A percentile compares a stretch with the other conserved stretches of the same genome.
Conservation (phyloP, 352 stramenopile species). For the Globisporangium solare region DNA sequence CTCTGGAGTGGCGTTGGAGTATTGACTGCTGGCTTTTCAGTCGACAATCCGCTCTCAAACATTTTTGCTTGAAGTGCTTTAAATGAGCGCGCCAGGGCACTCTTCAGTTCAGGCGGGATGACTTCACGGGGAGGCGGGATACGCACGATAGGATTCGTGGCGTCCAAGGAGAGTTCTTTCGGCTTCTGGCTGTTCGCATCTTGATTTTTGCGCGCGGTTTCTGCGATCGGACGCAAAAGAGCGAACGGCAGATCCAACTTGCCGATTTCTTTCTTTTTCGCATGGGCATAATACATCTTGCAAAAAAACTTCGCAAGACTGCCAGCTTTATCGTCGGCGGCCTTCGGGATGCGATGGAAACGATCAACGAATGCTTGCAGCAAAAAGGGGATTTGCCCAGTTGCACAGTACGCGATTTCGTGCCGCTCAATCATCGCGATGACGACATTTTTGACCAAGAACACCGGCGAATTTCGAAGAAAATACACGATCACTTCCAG, state of each 20-base stretch:
- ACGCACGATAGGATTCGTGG: conserved; percentile 67
- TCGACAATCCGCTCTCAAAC: conserved; percentile 42
- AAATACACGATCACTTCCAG: conserved; percentile 85
- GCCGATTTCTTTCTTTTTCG: conserved; percentile 78
- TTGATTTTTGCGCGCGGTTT: conserved; percentile 81
- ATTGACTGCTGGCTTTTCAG: conserved; percentile 34
- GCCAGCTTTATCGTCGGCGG: conserved; percentile 65
- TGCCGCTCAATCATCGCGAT: conserved; percentile 80
- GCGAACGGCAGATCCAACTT: conserved; percentile 73
- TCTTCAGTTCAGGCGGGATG: conserved; percentile 70
- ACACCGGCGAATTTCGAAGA: conserved; percentile 62
- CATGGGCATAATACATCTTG: conserved; percentile 80
- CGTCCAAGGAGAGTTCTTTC: conserved; percentile 70
- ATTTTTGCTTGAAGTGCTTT: conserved; percentile 68
- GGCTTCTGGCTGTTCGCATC: conserved; percentile 60
- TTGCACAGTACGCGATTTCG: conserved; percentile 78
- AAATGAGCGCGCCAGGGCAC: conserved; percentile 58
- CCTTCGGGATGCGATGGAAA: conserved; percentile 63
- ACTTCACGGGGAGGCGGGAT: conserved; percentile 69
- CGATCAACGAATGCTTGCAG: conserved; percentile 82
- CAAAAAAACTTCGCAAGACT: conserved; percentile 80
- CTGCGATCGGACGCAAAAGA: conserved; percentile 64
- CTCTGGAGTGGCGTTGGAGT: conserved; percentile 57
- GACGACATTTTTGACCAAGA: conserved; percentile 80
- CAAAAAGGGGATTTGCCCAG: conserved; percentile 74